Evolutionary conservation across 2,329 filamentous ascomycete species (phyloP).

Genomic region (Botryotinia convoluta): DNA sequence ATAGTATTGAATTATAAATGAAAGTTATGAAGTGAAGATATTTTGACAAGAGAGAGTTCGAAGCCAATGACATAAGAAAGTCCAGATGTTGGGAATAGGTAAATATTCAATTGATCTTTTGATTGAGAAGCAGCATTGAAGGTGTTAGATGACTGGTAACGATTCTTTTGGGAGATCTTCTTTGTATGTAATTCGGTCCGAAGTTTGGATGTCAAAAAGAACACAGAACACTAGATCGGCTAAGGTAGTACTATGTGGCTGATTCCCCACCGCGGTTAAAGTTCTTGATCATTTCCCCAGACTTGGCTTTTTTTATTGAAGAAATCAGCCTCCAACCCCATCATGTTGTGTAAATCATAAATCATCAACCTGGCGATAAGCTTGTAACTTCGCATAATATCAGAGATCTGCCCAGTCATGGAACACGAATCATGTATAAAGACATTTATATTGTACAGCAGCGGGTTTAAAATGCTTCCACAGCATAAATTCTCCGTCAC

Average conservation of each 20-base stretch:
- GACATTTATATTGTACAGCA: not conserved
- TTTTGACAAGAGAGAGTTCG: not conserved
- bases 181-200: conserved; percentile 6
- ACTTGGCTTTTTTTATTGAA: not conserved
- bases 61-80: not conserved
- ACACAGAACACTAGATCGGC: not conserved
- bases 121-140: not conserved
- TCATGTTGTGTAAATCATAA: not conserved
- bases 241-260: not conserved
- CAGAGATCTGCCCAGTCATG: not conserved
- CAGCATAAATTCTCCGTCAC: not conserved
- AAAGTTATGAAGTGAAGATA: not conserved
- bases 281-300: conserved; percentile 11
- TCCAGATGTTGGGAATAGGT: not conserved
- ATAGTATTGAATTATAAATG: not conserved
- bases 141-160: not conserved
- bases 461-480: not conserved
- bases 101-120: not conserved
- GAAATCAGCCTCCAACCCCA: not conserved
- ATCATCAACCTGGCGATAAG: not conserved
- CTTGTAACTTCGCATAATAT: not conserved
- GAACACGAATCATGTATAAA: not conserved
- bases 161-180: not conserved
- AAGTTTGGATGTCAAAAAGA: not conserved
- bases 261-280: not conserved